Evolutionary conservation across 2,329 filamentous ascomycete genomes (phyloP), one percentile per base, ranked within the genome.

Genomic region (Fusarium sp.): DNA sequence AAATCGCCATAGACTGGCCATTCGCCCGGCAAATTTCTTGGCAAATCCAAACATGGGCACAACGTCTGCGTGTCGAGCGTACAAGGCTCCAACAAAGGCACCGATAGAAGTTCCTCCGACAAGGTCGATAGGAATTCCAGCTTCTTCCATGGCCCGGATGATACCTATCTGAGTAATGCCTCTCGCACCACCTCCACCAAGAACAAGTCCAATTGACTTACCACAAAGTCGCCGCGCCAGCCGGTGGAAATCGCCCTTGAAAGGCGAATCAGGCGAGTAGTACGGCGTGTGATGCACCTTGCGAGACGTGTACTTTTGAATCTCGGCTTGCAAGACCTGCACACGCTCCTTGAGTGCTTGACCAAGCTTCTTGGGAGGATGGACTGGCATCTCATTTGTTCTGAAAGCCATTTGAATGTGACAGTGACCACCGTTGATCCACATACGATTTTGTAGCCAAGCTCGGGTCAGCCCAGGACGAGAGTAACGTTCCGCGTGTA

Each of bases 1-100:
- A 77, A 99, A 97, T n/a, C 96, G 89, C 96, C 96, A 99, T 81
- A 98, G 93, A 79, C 95, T 98, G 44, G 93, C 93, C 96, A 99
- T 99, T n/a, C 96, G 91, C 6, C 96, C 94, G 0, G 96, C 88
- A 78, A 99, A 99, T 77, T 97, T 97, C 85, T 99, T 99, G 15
- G 94, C 94, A 45, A 96, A 88, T 1, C 96, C 96, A 74, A 97
- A 97, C 87, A 98, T 97, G 14, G 96, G 96, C 6, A 99, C 95
- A 1, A 97, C 90, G 75, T 99, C 96, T 11, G 95, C 96, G 76
- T 99, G 96, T 57, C 95, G 92, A 2, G 96, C 96, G 77, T 99
- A 99, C 3, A 99, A 83, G 2, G 93, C 96, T 9, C 96, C 96
- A 54, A 98, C 94, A 76, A 99, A 98, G 2, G 95, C 89, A 17